These are phyloP conservation scores for Macrolepiota dolichaula DNA, from an alignment of 768 basidiomycete species.

Conservation along the genomic window DNA sequence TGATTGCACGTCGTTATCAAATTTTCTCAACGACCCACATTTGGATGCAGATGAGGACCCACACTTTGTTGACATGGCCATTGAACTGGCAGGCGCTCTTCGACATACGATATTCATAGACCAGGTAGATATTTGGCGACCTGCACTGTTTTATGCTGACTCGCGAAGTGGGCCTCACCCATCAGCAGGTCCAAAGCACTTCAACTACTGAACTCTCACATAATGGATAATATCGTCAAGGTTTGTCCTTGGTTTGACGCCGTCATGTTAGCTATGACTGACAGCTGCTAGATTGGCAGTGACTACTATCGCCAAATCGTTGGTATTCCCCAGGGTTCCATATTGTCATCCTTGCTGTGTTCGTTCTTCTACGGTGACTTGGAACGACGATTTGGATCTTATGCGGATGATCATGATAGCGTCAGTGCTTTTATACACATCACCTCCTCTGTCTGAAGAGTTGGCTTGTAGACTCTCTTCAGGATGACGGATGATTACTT, in stretches of 20 bases:
- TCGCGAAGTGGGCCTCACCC: constrained; percentile 40
- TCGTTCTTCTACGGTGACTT: constrained; percentile 94
- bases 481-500: constrained; percentile 95
- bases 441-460: not conserved
- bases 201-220: constrained; percentile 81
- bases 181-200: constrained; percentile 59
- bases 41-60: constrained; percentile 65
- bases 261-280: not conserved
- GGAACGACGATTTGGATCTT: constrained; percentile 55
- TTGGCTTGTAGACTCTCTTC: constrained; percentile 56
- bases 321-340: constrained; percentile 96
- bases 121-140: constrained; percentile 46
- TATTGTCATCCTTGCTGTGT: constrained; percentile 92
- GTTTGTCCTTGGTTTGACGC: constrained; percentile 29
- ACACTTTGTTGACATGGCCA: constrained; percentile 70
- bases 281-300: constrained; percentile 61
- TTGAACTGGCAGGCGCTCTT: constrained; percentile 59
- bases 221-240: constrained; percentile 91
- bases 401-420: constrained; percentile 54
- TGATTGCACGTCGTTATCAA: not conserved
- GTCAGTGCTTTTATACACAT: constrained; percentile 42
- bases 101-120: constrained; percentile 85
- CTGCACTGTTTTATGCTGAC: not conserved
- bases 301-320: constrained; percentile 83
- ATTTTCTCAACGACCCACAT: not conserved